These are phyloP conservation scores for Sherardia arvensis DNA, from an alignment of 257 asterid genomes.

Conservation along the genomic window DNA sequence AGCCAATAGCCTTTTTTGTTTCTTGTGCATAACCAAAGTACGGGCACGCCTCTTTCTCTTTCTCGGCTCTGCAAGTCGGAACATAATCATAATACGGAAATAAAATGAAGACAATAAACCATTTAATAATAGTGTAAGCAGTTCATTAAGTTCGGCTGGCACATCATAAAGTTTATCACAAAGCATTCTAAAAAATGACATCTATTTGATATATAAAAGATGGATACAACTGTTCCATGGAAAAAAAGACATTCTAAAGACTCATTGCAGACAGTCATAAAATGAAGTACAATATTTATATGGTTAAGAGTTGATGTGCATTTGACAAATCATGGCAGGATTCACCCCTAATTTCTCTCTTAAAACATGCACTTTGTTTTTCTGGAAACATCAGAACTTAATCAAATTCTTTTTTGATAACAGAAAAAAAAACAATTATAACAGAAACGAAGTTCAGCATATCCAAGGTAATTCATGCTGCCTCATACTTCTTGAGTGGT, in stretches of 20 bases:
- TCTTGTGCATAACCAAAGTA: slow-evolving; percentile 53
- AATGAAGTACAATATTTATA: background rate
- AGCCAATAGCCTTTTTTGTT: slow-evolving; percentile 59
- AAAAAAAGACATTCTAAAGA: background rate
- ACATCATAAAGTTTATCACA: too few relatives aligned
- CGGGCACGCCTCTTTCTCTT: slow-evolving; percentile 55
- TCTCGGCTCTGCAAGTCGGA: slow-evolving; percentile 32
- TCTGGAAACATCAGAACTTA: background rate
- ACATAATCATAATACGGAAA: background rate
- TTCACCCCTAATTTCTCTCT: background rate
- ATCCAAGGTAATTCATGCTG: too few relatives aligned
- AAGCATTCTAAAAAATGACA: background rate
- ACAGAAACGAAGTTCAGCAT: too few relatives aligned
- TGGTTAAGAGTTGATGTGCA: background rate
- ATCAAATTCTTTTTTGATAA: too few relatives aligned
- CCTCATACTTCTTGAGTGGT: too few relatives aligned
- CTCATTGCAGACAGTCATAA: background rate
- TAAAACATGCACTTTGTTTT: too few relatives aligned
- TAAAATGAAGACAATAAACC: background rate
- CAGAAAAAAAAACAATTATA: too few relatives aligned
- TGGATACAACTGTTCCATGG: background rate
- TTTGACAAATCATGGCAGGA: background rate
- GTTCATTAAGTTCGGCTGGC: too few relatives aligned
- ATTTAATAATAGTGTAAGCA: too few relatives aligned
- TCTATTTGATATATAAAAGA: too few relatives aligned